Evolutionary conservation across 768 basidiomycete genomes (phyloP).

Genomic region (Collybiopsis confluens): DNA sequence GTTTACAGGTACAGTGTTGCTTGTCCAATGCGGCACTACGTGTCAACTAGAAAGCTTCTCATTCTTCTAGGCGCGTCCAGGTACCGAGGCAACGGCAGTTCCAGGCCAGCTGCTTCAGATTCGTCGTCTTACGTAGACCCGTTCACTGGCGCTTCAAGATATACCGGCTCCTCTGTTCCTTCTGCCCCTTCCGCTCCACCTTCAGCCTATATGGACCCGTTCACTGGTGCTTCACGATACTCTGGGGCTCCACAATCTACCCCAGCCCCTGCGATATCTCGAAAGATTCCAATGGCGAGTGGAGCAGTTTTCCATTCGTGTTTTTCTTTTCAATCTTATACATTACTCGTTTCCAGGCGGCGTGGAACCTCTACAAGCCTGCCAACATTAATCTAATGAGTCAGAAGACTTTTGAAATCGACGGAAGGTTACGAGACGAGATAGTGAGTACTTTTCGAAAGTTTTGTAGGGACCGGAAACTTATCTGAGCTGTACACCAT

Average conservation of each 20-base stretch:
- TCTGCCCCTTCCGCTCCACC: conserved; percentile 27
- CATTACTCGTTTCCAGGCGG: conserved; percentile 37
- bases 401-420: conserved; percentile 71
- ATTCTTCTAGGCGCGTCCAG: conserved; percentile 51
- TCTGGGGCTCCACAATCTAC: conserved; percentile 34
- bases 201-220: conserved; percentile 54
- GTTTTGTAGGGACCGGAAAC: background rate
- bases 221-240: conserved; percentile 67
- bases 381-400: conserved; percentile 76
- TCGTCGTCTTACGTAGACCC: conserved; percentile 55
- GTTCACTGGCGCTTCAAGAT: conserved; percentile 68
- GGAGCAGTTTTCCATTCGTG: background rate
- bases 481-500: background rate
- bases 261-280: conserved; percentile 26
- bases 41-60: conserved; percentile 6
- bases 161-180: conserved; percentile 37
- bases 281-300: conserved; percentile 47
- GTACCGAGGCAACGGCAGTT: conserved; percentile 43
- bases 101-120: conserved; percentile 25
- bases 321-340: background rate
- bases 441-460: conserved; percentile 43
- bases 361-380: conserved; percentile 77
- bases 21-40: background rate
- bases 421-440: conserved; percentile 61
- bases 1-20: conserved; percentile 64